Evolutionary conservation across 2,329 filamentous ascomycete species (phyloP), one percentile per base, ranked within the genome.

Genomic region (Davidsoniella eucalypti): DNA sequence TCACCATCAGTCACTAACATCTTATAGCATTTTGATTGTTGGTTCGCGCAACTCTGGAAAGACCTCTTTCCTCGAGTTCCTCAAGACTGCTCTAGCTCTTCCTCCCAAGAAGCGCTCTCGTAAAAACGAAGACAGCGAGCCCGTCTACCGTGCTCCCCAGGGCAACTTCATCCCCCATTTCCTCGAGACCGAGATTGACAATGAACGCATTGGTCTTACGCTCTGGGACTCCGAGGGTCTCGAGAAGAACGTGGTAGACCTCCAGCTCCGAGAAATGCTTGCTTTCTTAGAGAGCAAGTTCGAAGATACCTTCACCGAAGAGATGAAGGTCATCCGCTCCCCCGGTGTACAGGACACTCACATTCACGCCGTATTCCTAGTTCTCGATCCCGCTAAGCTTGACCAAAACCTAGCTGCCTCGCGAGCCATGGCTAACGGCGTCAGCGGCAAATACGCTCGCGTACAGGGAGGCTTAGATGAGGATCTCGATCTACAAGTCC

Each of bases 211-310:
- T 44, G 92, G 92, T 7, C 68, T 98, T 56, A 98, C 92, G 0
- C 68, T 98, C 29, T 98, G 92, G 92, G 92, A 98, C 63, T 96
- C 92, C 0, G 82, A 92, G 59, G 92, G 92, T 1, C 68, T 98
- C 50, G 90, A 98, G 66, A 94, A 90, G 73, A 92, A 86, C 59
- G 78, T 96, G 36, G 87, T 95, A 47, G 92, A 96, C 63, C 76
- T 96, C 56, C 92, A 98, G 65, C 71, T 98, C 56, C 80, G 88
- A 54, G 87, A 94, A 62, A 88, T 96, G 71, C 82, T 84, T 33
- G 75, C 82, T 7, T 98, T 98, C 67, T 71, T 98, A 53, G 92
- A 98, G 70, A 90, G 84, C 70, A 96, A 96, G 65, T 98, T 98
- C 58, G 90, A 98, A 64, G 92, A 98, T 61, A 96, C 92, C 0